Evolutionary conservation across 1,284 basidiomycete species (phyloP).

Genomic region (Chondrostereum purpureum): DNA sequence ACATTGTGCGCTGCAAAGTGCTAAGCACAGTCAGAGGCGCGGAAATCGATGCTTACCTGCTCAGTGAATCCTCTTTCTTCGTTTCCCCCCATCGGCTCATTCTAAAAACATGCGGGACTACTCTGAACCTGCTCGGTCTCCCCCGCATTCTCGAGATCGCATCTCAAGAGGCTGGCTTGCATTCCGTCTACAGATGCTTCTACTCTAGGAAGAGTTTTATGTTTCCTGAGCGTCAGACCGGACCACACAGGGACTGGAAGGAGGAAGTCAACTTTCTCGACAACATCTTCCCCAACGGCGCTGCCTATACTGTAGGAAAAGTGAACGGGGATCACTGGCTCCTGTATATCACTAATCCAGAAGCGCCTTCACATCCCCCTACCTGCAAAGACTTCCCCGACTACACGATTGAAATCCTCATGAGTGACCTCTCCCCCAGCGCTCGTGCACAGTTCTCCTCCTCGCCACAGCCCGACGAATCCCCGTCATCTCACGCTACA

Average conservation of each 20-base stretch:
- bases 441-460: slow-evolving; percentile 81
- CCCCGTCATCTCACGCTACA: slow-evolving; percentile 60
- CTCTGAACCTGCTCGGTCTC: slow-evolving; percentile 91
- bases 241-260: slow-evolving; percentile 93
- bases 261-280: slow-evolving; percentile 92
- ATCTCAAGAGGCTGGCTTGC: slow-evolving; percentile 67
- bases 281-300: slow-evolving; percentile 78
- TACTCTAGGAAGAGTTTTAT: slow-evolving; percentile 99
- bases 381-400: slow-evolving; percentile 42
- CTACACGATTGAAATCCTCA: slow-evolving; percentile 97
- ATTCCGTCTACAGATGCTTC: slow-evolving; percentile 82
- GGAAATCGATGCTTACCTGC: slow-evolving; percentile 91
- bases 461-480: slow-evolving; percentile 28
- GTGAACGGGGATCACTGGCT: slow-evolving; percentile 99
- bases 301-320: slow-evolving; percentile 96
- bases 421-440: slow-evolving; percentile 84
- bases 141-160: slow-evolving; percentile 92
- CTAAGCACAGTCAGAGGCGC: slow-evolving; percentile 83
- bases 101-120: slow-evolving; percentile 98
- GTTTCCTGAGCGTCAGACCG: slow-evolving; percentile 95
- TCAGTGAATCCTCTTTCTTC: slow-evolving; percentile 98
- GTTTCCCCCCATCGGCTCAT: slow-evolving; percentile 95
- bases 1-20: slow-evolving; percentile 96
- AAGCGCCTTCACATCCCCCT: slow-evolving; percentile 27
- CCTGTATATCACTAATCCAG: slow-evolving; percentile 81